Conservation (phyloP, 768 basidiomycete species). For the Mycena polygramma region DNA sequence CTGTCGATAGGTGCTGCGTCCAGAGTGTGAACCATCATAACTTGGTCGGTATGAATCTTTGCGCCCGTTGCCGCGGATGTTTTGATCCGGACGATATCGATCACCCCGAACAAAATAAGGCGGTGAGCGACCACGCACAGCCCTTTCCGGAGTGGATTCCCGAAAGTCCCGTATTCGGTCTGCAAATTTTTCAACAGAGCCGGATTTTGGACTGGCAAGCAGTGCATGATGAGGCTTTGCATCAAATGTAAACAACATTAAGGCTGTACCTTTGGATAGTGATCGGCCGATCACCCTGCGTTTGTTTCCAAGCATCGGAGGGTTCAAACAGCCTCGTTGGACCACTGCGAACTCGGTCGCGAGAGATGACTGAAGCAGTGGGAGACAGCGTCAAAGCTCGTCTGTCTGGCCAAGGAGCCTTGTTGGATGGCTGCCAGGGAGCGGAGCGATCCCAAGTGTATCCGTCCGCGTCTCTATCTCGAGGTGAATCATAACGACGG, state of each 20-base stretch:
- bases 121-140: conserved; percentile 49
- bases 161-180: conserved; percentile 51
- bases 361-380: conserved; percentile 42
- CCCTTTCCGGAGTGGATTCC: conserved; percentile 54
- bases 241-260: conserved; percentile 36
- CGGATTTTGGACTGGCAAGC: conserved; percentile 43
- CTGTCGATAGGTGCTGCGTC: conserved; percentile 21
- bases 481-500: conserved; percentile 55
- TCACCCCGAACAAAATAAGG: conserved; percentile 51
- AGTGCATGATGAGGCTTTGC: conserved; percentile 29
- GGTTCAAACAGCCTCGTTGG: conserved; percentile 76
- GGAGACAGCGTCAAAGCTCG: conserved; percentile 56
- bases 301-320: conserved; percentile 78
- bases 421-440: conserved; percentile 55
- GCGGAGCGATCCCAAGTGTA: conserved; percentile 62
- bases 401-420: conserved; percentile 57
- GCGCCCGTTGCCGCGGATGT: conserved; percentile 55
- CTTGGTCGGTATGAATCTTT: conserved; percentile 67
- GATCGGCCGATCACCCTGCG: conserved; percentile 58
- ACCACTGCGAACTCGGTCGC: conserved; percentile 49
- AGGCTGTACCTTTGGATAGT: conserved; percentile 58
- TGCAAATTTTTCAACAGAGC: conserved; percentile 48
- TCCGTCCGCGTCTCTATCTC: conserved; percentile 47
- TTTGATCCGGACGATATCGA: conserved; percentile 63
- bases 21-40: conserved; percentile 50